These are phyloP conservation scores for Pholiota molesta DNA, from an alignment of 768 basidiomycete genomes.

Conservation along the genomic window DNA sequence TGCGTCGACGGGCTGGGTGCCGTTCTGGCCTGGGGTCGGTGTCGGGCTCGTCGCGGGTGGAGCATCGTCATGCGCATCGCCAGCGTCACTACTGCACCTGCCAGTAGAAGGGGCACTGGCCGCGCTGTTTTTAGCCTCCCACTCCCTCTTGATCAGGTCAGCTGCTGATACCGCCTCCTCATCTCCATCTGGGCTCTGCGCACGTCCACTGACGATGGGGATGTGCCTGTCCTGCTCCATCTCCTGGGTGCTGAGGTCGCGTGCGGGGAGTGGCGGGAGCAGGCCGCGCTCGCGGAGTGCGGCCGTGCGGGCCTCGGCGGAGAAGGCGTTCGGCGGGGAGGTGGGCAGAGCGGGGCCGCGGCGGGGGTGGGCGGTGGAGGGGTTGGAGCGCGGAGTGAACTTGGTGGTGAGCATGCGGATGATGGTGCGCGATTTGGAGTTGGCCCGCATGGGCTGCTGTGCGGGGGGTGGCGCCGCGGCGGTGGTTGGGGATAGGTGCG, in stretches of 20 bases:
- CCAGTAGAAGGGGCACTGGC: not conserved
- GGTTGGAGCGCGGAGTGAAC: slow-evolving; percentile 25
- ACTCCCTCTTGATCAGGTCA: slow-evolving; percentile 53
- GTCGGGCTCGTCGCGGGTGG: too few species aligned
- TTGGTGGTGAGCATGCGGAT: slow-evolving; percentile 37
- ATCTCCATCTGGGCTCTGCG: not conserved
- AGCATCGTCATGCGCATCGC: not conserved
- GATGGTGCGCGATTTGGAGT: slow-evolving; percentile 33
- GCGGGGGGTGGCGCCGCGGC: not conserved
- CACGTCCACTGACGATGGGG: slow-evolving; percentile 29
- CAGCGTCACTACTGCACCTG: not conserved
- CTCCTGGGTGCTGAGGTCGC: slow-evolving; percentile 45
- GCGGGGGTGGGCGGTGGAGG: not conserved
- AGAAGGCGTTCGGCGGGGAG: slow-evolving; percentile 22
- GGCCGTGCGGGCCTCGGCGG: slow-evolving; percentile 49
- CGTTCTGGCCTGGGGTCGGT: too few species aligned
- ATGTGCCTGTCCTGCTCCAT: slow-evolving; percentile 38
- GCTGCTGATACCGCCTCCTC: slow-evolving; percentile 41
- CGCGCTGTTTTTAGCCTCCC: slow-evolving; percentile 45
- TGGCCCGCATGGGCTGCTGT: not conserved
- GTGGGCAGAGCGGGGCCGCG: slow-evolving; percentile 1
- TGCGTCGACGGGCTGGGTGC: not conserved
- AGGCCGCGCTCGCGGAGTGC: slow-evolving; percentile 65
- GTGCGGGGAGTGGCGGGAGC: slow-evolving; percentile 50
- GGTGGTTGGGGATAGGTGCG: not conserved